Base-by-base conservation (phyloP, 1,139 yeast species). In the Diutina siamensis region DNA sequence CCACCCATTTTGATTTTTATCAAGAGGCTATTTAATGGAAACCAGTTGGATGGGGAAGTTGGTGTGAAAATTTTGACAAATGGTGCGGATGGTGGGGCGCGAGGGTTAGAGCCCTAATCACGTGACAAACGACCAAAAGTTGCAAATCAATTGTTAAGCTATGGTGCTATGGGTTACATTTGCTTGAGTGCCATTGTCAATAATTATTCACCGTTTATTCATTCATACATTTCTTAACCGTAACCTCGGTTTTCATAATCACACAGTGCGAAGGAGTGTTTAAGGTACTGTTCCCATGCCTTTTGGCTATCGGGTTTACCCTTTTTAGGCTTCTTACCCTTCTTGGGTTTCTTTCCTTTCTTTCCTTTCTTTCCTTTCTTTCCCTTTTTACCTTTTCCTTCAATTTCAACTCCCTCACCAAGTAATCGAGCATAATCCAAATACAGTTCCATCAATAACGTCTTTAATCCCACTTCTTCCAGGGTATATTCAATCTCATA, bases 1-100 rank as follows among this genome's bases (percentile, higher is more conserved):
- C 97, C 97, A 89, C 97, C 98, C 98, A 92, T 92, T 84, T 86
- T 96, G 92, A 86, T 89, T 82, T 74, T 59, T 73, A 81, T 77
- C 85, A 94, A 79, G 83, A 86, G 96, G 97, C 84, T 80, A 83
- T 89, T 89, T 88, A 89, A 89, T 95, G 76, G 75, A 45, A 48
- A 50, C 47, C 46, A 51, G 54, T 50, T 50, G 46, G 33, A 45
- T 47, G 38, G 18, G n/a, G n/a, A 35, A 2, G 20, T 20, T 17
- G 40, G 4, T 22, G 44, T 15, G 28, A 40, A 25, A 25, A 40
- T 28, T 40, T 40, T 25, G n/a, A n/a, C n/a, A n/a, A n/a, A n/a
- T 25, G 28, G 28, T 40, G 25, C 44, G 28, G 12, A 7, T 13
- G 28, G 8, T 35, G 17, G 17, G 17, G 12, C 25, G 21, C 28